Percentiles rank a stretch among this genome's conserved stretches.
Conservation (phyloP, 805 yeast species). For the Komagataella pseudopastoris region DNA sequence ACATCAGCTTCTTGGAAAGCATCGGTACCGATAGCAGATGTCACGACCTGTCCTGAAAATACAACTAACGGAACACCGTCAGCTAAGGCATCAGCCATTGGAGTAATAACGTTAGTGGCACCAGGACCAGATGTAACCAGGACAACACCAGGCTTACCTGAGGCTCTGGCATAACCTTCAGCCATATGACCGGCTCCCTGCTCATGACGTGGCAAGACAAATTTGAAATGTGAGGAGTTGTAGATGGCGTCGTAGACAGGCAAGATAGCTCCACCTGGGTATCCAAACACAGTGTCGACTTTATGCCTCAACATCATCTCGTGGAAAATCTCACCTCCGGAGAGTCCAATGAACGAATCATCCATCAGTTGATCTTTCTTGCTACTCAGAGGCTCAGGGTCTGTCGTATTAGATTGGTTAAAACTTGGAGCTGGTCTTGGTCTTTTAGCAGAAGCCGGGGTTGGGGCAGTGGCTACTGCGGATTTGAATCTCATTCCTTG, state of each 20-base stretch:
- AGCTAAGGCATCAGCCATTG: constrained; percentile 93
- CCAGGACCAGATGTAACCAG: constrained; percentile 99
- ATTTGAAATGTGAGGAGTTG: constrained; percentile 78
- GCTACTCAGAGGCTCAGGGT: constrained; percentile 9
- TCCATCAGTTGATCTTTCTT: constrained; percentile 31
- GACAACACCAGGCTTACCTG: constrained; percentile 95
- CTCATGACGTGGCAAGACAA: constrained; percentile 91
- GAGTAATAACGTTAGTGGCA: constrained; percentile 97
- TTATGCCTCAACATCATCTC: constrained; percentile 97
- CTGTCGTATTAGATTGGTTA: constrained; percentile 17
- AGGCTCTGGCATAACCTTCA: constrained; percentile 93
- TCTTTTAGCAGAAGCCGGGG: constrained; percentile 11
- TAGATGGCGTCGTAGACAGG: constrained; percentile 97
- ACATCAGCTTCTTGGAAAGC: constrained; percentile 99
- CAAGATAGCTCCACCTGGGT: constrained; percentile 97
- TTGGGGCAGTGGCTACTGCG: background rate
- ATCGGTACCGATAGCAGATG: constrained; percentile 92
- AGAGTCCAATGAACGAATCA: constrained; percentile 82
- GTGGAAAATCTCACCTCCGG: constrained; percentile 98
- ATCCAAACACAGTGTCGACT: constrained; percentile 93
- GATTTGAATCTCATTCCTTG: background rate
- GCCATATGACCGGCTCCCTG: constrained; percentile 99
- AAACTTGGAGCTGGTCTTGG: constrained; percentile 37
- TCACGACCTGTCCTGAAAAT: constrained; percentile 95
- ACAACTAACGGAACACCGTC: constrained; percentile 97